Evolutionary conservation across 192 early-diverging fungal genomes (phyloP).

Genomic region (Linnemannia zychae): DNA sequence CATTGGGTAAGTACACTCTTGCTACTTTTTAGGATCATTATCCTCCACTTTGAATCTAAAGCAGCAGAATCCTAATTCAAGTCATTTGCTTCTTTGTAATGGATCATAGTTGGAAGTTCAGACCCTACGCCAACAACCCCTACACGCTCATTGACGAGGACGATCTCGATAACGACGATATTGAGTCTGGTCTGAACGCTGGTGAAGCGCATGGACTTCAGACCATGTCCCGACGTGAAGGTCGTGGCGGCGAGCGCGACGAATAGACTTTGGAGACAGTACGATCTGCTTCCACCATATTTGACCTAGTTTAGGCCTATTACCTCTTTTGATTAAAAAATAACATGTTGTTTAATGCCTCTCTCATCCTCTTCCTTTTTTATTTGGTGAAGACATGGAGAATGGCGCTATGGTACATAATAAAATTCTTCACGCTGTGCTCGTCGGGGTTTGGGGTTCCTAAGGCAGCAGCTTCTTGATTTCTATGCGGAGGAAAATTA

Average conservation of each 20-base stretch:
- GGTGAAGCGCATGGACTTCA: slow-evolving; percentile 40
- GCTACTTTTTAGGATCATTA: too few relatives aligned
- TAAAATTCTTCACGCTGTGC: not conserved
- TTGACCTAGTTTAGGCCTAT: not conserved
- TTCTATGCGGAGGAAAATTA: slow-evolving; percentile 14
- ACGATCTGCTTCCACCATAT: not conserved
- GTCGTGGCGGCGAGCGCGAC: slow-evolving; percentile 27
- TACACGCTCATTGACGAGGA: slow-evolving; percentile 59
- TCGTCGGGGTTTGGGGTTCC: not conserved
- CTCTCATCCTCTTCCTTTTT: not conserved
- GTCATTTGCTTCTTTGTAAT: not conserved
- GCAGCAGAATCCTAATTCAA: too few relatives aligned
- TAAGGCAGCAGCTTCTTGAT: slow-evolving; percentile 45
- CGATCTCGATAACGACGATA: slow-evolving; percentile 44
- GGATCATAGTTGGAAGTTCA: slow-evolving; percentile 58
- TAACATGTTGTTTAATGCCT: not conserved
- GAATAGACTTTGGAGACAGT: slow-evolving; percentile 16
- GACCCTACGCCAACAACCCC: slow-evolving; percentile 64
- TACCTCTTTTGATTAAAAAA: not conserved
- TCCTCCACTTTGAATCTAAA: too few relatives aligned
- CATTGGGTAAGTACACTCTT: slow-evolving; percentile 62
- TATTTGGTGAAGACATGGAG: not conserved
- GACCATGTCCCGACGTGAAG: slow-evolving; percentile 55
- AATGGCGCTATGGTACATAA: slow-evolving; percentile 20
- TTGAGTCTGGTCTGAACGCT: slow-evolving; percentile 32